Base-by-base conservation (phyloP, 192 early-diverging fungal genomes). In the Coemansia javaensis region DNA sequence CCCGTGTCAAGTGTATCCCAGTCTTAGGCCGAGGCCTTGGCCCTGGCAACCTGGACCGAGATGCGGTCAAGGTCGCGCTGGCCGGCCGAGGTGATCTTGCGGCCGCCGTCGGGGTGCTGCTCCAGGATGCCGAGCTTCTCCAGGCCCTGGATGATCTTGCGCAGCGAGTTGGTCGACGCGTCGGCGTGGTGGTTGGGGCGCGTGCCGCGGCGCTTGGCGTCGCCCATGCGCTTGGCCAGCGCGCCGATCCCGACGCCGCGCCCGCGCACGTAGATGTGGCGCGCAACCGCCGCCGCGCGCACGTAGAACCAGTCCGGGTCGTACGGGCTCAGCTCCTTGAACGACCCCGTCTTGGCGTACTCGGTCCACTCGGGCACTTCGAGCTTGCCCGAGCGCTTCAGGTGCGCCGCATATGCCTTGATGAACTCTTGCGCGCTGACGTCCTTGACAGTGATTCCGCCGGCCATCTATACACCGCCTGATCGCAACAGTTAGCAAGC, bases 231-330 rank as follows among this genome's bases (percentile, higher is more conserved):
- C 85, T 94, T 96, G 73, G 85, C 85, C 49, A 97, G 80, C 27
- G 85, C 91, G 75, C 94, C 97, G 49, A 97, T 83, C 71, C 97
- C 97, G 61, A 94, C 89, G 58, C 84, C 81, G n/a, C 33, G 33
- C 15, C 53, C 56, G 71, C 81, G 83, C 66, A 99, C 82, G 88
- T 99, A 99, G 79, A 99, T 86, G 81, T 97, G 93, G 54, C 97
- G 93, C 65, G 97, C 97, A 63, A 93, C 79, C 42, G 90, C 83
- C 37, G 94, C 91, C 58, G 93, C 92, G 59, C 93, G 93, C 51
- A 95, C 75, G 82, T 94, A 99, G 88, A 86, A 99, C 94, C 94
- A 99, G 83, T 99, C 97, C 41, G 90, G 86, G 70, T 99, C 94
- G 78, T 94, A 90, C 30, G 97, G 97, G 56, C 88, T 87, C 50